Base-by-base conservation (phyloP, 257 asterid species). In the Gynochthodes officinalis region DNA sequence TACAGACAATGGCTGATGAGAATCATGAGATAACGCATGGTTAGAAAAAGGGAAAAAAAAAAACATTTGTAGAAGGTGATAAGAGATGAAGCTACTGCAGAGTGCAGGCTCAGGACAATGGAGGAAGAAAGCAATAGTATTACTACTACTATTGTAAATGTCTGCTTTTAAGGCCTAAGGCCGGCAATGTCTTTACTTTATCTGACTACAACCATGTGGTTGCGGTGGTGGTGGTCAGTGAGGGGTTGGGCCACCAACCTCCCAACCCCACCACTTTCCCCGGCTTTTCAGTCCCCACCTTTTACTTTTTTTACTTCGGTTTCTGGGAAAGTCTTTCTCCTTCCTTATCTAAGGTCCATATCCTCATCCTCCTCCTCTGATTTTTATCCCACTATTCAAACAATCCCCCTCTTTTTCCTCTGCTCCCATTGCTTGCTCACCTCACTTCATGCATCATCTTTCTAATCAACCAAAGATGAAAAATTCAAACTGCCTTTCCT, bases 151-250 rank as follows among this genome's bases (percentile, higher is more conserved):
- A 61, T 61, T 18, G 46, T 21, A 39, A 16, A 18, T 58, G 43
- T 19, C 1, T 67, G 21, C 64, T 33, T 27, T 33, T 4, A 64
- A 30, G 67, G 33, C 32, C 11, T 19, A 25, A 63, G 72, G 83
- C 69, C 80, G 77, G 83, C 78, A 73, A 35, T 59, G 42, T 50
- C 63, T 53, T 81, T 80, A 82, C 90, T 88, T 89, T 85, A 82
- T 84, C 88, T 81, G 90, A 85, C 78, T 74, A 48, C 78, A 82
- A 57, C 76, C 96, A 87, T 86, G 96, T 87, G 73, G 53, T 35
- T 4, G 37, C 25, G 73, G 73, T 69, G 74, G 65, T 70, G 93
- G 86, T 77, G 89, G 86, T 75, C 82, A 86, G 85, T 76, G 75
- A 25, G 61, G 19, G 72, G 76, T n/a, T n/a, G 84, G 85, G 79